A percentile compares a stretch with the other conserved stretches of the same genome.
phyloP scores from a whole-genome alignment of 2,329 filamentous ascomycete genomes.

The Phialophora macrospora region DNA sequence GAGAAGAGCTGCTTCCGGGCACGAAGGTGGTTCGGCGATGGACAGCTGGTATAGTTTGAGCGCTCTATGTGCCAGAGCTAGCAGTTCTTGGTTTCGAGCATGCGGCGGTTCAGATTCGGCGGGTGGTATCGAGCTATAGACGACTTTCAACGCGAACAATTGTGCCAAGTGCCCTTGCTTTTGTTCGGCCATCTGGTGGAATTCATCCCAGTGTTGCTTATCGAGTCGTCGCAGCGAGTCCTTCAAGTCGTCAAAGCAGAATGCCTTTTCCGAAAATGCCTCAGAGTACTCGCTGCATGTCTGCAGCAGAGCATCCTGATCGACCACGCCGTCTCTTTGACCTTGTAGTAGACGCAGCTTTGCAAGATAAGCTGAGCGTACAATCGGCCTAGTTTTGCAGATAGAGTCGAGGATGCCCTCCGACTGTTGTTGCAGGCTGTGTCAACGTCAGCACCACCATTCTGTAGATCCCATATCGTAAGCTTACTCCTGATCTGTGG shows the following conservation, averaged over 20 bases:
- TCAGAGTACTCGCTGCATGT: slow-evolving; percentile 50
- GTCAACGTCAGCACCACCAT: slow-evolving; percentile 1
- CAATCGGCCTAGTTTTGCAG: slow-evolving; percentile 23
- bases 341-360: slow-evolving; percentile 38
- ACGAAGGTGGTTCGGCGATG: slow-evolving; percentile 15
- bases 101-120: not conserved
- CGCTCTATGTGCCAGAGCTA: slow-evolving; percentile 27
- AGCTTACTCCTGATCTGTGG: slow-evolving; percentile 26
- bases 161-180: slow-evolving; percentile 30
- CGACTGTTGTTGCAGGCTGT: slow-evolving; percentile 13
- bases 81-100: slow-evolving; percentile 11
- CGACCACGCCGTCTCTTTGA: slow-evolving; percentile 40
- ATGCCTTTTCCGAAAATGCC: slow-evolving; percentile 49
- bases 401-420: slow-evolving; percentile 23
- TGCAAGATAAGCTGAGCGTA: slow-evolving; percentile 27
- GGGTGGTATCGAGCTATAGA: slow-evolving; percentile 25
- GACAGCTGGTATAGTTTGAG: slow-evolving; percentile 26
- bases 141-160: slow-evolving; percentile 33
- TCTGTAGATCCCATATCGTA: not conserved
- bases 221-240: slow-evolving; percentile 33
- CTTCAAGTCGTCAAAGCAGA: slow-evolving; percentile 53
- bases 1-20: slow-evolving; percentile 35
- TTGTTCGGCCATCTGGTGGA: slow-evolving; percentile 42
- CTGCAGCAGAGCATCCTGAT: slow-evolving; percentile 44
- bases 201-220: slow-evolving; percentile 30